Percentiles rank a stretch among this genome's conserved stretches.
Evolutionary conservation across 2,329 filamentous ascomycete species (phyloP).

Genomic region (Fusarium albidum): DNA sequence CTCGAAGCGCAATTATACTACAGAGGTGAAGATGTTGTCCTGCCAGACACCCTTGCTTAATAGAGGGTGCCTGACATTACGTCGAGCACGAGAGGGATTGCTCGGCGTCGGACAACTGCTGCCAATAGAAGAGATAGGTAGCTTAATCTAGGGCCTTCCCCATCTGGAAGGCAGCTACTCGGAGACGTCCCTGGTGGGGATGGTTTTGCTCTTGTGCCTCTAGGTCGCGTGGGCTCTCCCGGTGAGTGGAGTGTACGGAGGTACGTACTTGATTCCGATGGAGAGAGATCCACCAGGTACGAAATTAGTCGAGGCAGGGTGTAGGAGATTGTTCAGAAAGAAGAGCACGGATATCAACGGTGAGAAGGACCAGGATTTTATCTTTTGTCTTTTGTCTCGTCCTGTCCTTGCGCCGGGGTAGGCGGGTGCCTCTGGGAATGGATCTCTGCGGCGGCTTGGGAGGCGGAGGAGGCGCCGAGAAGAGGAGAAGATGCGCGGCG

Average conservation of each 20-base stretch:
- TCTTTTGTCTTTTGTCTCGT: neutral
- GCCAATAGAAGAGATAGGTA: neutral
- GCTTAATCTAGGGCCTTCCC: neutral
- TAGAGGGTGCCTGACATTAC: neutral
- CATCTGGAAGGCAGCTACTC: conserved; percentile 1
- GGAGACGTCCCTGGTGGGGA: neutral
- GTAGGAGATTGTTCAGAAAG: conserved; percentile 1
- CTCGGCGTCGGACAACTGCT: neutral
- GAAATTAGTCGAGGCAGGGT: conserved; percentile 11
- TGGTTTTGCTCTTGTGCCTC: neutral
- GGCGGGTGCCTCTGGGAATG: neutral
- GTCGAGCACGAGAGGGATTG: neutral
- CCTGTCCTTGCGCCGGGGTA: neutral
- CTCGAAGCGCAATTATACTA: too few relatives aligned
- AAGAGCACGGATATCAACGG: neutral
- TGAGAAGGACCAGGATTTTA: neutral
- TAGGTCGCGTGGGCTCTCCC: conserved; percentile 6
- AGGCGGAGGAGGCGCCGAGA: conserved; percentile 30
- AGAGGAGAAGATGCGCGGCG: conserved; percentile 33
- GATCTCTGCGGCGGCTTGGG: conserved; percentile 8
- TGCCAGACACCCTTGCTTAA: too few relatives aligned
- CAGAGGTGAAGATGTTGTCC: too few relatives aligned
- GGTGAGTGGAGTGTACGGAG: too few relatives aligned
- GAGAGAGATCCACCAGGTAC: conserved; percentile 20
- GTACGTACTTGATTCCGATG: neutral